Percentiles rank a stretch among this genome's conserved stretches.
Conservation (phyloP, 2,329 filamentous ascomycete species). For the Dactylonectria estremocensis region DNA sequence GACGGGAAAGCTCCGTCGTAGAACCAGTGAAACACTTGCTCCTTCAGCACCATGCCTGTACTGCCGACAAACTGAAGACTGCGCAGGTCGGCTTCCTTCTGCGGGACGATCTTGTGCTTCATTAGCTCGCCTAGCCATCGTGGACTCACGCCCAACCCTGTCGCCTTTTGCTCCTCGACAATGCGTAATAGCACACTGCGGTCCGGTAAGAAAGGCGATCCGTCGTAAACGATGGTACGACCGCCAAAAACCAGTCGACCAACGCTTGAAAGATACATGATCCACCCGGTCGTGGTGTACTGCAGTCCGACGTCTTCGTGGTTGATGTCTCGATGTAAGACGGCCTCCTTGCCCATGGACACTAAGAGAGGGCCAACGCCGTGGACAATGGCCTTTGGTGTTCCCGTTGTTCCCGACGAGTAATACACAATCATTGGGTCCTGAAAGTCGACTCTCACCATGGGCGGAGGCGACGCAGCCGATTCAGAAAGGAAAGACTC, state of each 20-base stretch:
- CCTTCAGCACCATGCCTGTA: slow-evolving; percentile 87
- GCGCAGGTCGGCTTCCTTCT: slow-evolving; percentile 74
- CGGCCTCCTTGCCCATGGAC: slow-evolving; percentile 70
- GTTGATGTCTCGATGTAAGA: slow-evolving; percentile 62
- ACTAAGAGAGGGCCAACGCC: slow-evolving; percentile 76
- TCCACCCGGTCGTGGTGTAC: slow-evolving; percentile 84
- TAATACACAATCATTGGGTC: slow-evolving; percentile 87
- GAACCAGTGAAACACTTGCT: slow-evolving; percentile 85
- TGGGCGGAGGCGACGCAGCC: slow-evolving; percentile 58
- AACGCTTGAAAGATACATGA: slow-evolving; percentile 83
- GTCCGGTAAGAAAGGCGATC: slow-evolving; percentile 83
- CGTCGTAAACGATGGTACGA: slow-evolving; percentile 82
- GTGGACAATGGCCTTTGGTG: slow-evolving; percentile 90
- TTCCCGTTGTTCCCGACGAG: slow-evolving; percentile 85
- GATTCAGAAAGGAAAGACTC: slow-evolving; percentile 60
- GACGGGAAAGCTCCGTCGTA: slow-evolving; percentile 79
- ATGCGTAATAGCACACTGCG: slow-evolving; percentile 74
- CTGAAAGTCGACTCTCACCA: slow-evolving; percentile 76
- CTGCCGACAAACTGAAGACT: slow-evolving; percentile 74
- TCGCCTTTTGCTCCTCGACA: slow-evolving; percentile 75
- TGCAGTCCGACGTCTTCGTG: slow-evolving; percentile 64
- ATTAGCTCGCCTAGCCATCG: slow-evolving; percentile 83
- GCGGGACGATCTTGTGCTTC: slow-evolving; percentile 74
- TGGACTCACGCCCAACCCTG: slow-evolving; percentile 82
- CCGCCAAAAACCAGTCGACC: slow-evolving; percentile 72